Base-by-base conservation (phyloP, 1,139 yeast species). In the Pichia sp. region DNA sequence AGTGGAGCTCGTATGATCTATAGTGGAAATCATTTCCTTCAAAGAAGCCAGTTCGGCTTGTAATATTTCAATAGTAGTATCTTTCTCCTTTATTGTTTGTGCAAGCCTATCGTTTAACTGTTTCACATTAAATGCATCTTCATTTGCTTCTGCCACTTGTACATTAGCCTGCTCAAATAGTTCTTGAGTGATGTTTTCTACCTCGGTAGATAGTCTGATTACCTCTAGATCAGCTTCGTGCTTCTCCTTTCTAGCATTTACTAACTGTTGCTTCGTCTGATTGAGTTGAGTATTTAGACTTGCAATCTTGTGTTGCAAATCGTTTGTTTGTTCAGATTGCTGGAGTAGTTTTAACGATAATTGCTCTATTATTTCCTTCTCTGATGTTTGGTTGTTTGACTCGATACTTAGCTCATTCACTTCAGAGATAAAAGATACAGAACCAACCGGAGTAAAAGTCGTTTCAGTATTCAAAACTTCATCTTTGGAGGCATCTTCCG, bases 181-280 rank as follows among this genome's bases (percentile, higher is more conserved):
- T 2, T 86, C 76, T 2, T 79, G 85, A 1, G 86, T 74, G 41
- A 85, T 65, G 35, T 84, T 94, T 56, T 83, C 91, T 23, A 84
- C 82, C 57, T 85, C 95, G 17, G 69, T 73, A 44, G 78, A 72
- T 36, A 85, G 61, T 68, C 66, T 37, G 8, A 36, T 31, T 2
- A 42, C 44, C 22, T 47, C 51, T 3, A 75, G 79, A 49, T 81
- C 81, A 15, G 66, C 63, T 47, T 80, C 84, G 1, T 42, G 30
- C 26, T 46, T 40, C 34, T 46, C 48, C 17, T 28, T 26, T 5
- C 47, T 39, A n/a, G 51, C 42, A n/a, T 38, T 41, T 4, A 40
- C 28, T 3, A 46, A 31, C 9, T 44, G 28, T 20, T 37, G 40
- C 10, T 42, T 40, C 22, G 43, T 71, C 12, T 53, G 52, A 14